Base-by-base conservation (phyloP, 768 basidiomycete species). In the Cystobasidium tubakii region DNA sequence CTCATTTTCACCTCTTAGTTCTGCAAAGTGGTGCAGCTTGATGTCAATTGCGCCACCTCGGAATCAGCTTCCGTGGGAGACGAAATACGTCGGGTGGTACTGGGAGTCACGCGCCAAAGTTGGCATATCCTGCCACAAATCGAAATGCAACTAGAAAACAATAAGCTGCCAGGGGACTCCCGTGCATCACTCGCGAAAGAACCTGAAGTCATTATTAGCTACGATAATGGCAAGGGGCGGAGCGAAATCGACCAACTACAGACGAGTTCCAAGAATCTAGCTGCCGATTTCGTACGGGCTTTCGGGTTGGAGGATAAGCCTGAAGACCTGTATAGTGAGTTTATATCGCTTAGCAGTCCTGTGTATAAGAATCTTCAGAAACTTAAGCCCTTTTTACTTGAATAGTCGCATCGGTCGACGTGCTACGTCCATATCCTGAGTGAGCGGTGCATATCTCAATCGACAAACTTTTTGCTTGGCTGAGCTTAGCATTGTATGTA, bases 71-170 rank as follows among this genome's bases (percentile, higher is more conserved):
- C 57, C 4, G 53, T 54, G 6, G 57, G 15, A 29, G 17, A 60
- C 17, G 57, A 60, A 25, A 25, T 27, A 25, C 57, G 57, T 12
- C 57, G 6, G 21, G 29, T 60, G 3, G 27, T 60, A 12, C 23
- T 25, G 4, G 57, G 57, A 12, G 57, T 60, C 21, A 4, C 57
- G 10, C 17, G 57, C 23, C 57, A 60, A 23, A 60, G 27, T 23
- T 60, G 57, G 57, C 57, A 60, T 60, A 34, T 60, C 29, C 33
- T 60, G 29, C 57, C 57, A 25, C 10, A 60, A 21, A 27, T 60
- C 57, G 57, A 60, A 15, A 12, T 9, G 13, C 27, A 15, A 6
- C 27, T 60, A 15, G 57, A 60, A 60, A 34, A 29, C 4, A 60
- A 60, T 34, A 60, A 60, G 23, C 33, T 60, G 27, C 29, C 57